A percentile compares a stretch with the other conserved stretches of the same genome.
These are phyloP conservation scores for Kurtzmaniella quercitrusa DNA, from an alignment of 1,139 yeast genomes.

Conservation along the genomic window DNA sequence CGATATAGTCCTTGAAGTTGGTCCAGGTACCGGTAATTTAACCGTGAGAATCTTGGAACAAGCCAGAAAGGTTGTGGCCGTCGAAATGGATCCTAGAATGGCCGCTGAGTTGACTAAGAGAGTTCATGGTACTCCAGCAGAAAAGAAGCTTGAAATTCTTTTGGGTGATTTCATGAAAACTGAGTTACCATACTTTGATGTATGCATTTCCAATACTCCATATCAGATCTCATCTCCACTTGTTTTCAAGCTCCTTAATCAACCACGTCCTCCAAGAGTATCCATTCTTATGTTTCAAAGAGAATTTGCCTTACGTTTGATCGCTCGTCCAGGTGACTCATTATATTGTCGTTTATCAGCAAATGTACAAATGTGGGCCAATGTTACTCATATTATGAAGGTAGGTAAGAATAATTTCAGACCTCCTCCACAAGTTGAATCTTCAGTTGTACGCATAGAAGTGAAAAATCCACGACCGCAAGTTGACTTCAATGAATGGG, in stretches of 20 bases:
- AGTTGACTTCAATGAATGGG: conserved; percentile 94
- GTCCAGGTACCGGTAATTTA: conserved; percentile 99
- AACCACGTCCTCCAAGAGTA: conserved; percentile 92
- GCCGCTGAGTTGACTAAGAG: conserved; percentile 97
- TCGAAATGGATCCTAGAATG: conserved; percentile 99
- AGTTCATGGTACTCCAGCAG: conserved; percentile 93
- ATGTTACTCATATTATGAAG: conserved; percentile 96
- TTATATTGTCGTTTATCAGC: conserved; percentile 91
- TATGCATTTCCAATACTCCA: conserved; percentile 96
- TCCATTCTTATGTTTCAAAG: conserved; percentile 97
- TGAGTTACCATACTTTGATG: conserved; percentile 90
- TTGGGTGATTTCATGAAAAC: conserved; percentile 96
- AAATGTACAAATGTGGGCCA: conserved; percentile 99
- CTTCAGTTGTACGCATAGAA: conserved; percentile 91
- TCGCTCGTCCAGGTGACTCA: conserved; percentile 94
- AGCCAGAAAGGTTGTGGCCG: conserved; percentile 89
- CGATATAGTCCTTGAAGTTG: conserved; percentile 91
- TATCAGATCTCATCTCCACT: conserved; percentile 96
- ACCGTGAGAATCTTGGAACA: conserved; percentile 90
- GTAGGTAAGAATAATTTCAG: conserved; percentile 95
- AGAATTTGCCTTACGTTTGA: conserved; percentile 87
- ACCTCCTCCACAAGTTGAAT: conserved; percentile 98
- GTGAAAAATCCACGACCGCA: conserved; percentile 89
- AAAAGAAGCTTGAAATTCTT: conserved; percentile 84
- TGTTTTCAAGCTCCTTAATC: conserved; percentile 86